phyloP scores from a whole-genome alignment of 2,329 filamentous ascomycete species.

The Teratosphaeria nubilosa region DNA sequence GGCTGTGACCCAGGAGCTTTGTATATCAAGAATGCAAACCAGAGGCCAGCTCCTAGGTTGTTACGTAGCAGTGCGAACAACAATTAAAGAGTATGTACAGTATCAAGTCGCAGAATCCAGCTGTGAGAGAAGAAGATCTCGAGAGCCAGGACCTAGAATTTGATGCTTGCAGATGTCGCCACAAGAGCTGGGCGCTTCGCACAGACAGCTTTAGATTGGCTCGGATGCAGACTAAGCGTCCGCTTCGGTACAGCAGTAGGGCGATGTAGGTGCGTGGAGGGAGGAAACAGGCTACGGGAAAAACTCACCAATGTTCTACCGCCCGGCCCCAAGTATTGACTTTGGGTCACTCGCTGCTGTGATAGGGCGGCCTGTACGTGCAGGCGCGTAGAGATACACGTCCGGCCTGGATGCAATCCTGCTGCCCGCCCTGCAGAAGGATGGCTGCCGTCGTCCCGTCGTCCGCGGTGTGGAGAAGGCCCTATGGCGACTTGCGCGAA shows the following conservation, averaged over 20 bases:
- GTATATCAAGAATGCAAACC: constrained; percentile 11
- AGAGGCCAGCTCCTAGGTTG: constrained; percentile 24
- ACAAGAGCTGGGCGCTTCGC: constrained; percentile 15
- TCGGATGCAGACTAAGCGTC: not conserved
- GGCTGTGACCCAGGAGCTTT: constrained; percentile 1
- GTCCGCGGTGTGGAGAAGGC: not conserved
- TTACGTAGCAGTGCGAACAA: constrained; percentile 2
- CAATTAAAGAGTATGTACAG: constrained; percentile 7
- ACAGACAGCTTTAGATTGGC: constrained; percentile 12
- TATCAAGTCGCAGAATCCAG: constrained; percentile 7
- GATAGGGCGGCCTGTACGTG: constrained; percentile 4
- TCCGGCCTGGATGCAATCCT: not conserved
- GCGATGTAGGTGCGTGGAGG: not conserved
- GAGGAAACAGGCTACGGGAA: not conserved
- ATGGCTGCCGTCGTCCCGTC: not conserved
- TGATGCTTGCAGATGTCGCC: constrained; percentile 2
- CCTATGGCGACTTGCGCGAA: not conserved
- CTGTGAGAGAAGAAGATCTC: constrained; percentile 9
- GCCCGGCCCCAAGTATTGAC: not conserved
- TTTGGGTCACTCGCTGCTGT: constrained; percentile 2
- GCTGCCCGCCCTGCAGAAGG: not conserved
- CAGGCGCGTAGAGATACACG: not conserved
- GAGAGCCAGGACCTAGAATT: not conserved
- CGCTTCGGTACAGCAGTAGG: constrained; percentile 1
- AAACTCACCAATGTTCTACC: constrained; percentile 4